A percentile compares a stretch with the other conserved stretches of the same genome.
phyloP scores from a whole-genome alignment of 192 early-diverging fungal species.

The Cladochytrium replicatum region DNA sequence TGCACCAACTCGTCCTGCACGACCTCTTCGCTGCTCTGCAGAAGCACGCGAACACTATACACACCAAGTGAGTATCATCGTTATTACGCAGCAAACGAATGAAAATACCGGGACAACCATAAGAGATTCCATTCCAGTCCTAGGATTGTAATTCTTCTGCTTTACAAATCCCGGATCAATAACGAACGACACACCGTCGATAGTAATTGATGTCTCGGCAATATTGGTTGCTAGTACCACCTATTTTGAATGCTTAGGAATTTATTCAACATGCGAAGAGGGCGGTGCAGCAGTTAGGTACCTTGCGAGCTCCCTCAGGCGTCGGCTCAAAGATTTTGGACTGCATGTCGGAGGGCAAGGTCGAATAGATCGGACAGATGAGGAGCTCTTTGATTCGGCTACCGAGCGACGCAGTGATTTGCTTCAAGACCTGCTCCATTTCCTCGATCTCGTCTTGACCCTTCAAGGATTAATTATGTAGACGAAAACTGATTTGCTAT shows the following conservation, averaged over 20 bases:
- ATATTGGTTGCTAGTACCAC: constrained; percentile 98
- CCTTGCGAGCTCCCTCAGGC: constrained; percentile 51
- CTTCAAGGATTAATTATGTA: neutral
- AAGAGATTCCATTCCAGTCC: constrained; percentile 95
- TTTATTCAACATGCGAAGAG: neutral
- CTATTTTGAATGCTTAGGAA: neutral
- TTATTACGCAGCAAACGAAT: constrained; percentile 1
- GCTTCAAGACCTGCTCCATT: constrained; percentile 68
- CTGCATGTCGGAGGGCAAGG: constrained; percentile 90
- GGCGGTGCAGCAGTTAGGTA: neutral
- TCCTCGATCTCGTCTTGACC: constrained; percentile 98
- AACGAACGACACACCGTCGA: constrained; percentile 95
- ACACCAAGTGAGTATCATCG: neutral
- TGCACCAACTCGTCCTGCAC: constrained; percentile 91
- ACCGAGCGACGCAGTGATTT: constrained; percentile 71
- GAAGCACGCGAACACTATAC: constrained; percentile 68
- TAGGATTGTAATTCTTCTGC: constrained; percentile 93
- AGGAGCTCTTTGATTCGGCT: constrained; percentile 71
- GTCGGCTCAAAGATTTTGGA: constrained; percentile 92
- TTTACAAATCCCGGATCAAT: constrained; percentile 94
- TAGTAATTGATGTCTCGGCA: constrained; percentile 96
- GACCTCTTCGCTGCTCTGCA: constrained; percentile 89
- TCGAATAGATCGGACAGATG: constrained; percentile 89
- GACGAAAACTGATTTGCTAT: neutral
- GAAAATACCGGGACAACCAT: constrained; percentile 72